Evolutionary conservation across 2,329 filamentous ascomycete genomes (phyloP).

Genomic region (Helotiales sp.): DNA sequence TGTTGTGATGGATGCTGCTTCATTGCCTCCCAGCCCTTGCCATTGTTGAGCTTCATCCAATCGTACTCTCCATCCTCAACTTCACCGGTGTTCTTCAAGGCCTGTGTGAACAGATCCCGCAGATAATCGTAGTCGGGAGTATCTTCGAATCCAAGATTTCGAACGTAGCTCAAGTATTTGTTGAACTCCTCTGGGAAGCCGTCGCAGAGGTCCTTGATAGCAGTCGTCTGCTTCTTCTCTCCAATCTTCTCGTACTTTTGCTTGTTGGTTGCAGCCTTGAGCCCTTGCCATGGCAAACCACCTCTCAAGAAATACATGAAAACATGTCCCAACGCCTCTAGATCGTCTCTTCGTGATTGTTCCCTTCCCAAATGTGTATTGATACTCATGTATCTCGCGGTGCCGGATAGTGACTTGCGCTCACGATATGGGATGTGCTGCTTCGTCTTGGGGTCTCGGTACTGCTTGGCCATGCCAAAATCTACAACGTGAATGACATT

Average conservation of each 20-base stretch:
- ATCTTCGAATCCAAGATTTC: constrained; percentile 97
- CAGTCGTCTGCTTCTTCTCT: constrained; percentile 98
- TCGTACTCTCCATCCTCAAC: constrained; percentile 98
- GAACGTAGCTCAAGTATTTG: constrained; percentile 96
- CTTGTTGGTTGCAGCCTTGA: constrained; percentile 77
- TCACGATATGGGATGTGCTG: constrained; percentile 98
- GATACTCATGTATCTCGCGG: constrained; percentile 98
- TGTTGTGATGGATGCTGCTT: constrained; percentile 69
- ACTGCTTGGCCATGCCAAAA: constrained; percentile 99
- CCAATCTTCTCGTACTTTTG: constrained; percentile 99
- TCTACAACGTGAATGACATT: constrained; percentile 99
- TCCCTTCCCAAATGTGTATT: constrained; percentile 97
- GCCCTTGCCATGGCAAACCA: constrained; percentile 69
- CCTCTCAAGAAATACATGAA: constrained; percentile 76
- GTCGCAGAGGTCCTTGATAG: constrained; percentile 95
- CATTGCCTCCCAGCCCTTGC: constrained; percentile 87
- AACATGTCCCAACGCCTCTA: constrained; percentile 81
- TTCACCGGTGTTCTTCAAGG: constrained; percentile 89
- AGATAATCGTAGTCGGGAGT: constrained; percentile 98
- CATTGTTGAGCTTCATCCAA: constrained; percentile 97
- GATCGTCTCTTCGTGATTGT: constrained; percentile 91
- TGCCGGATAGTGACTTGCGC: constrained; percentile 94
- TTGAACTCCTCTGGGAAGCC: constrained; percentile 96
- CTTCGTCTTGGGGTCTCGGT: constrained; percentile 97
- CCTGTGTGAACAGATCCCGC: constrained; percentile 92